These are phyloP conservation scores for Cryptosporidium andersoni DNA, from an alignment of 169 alveolate genomes.

Conservation along the genomic window DNA sequence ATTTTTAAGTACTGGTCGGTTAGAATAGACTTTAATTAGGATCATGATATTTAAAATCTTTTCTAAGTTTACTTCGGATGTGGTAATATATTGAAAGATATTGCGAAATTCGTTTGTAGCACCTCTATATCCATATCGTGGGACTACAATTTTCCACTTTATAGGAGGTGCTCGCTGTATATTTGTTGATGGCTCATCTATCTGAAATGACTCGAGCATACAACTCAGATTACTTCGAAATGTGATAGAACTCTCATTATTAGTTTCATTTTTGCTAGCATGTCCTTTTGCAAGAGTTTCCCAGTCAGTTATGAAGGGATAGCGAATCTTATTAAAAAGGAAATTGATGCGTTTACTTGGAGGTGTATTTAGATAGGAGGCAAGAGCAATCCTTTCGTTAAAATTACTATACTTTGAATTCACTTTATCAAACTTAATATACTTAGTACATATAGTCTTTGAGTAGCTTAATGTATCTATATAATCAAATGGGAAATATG, in stretches of 20 bases:
- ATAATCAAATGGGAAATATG: constrained; percentile 50
- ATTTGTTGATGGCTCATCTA: not conserved
- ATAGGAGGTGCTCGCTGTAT: not conserved
- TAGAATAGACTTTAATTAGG: constrained; percentile 25
- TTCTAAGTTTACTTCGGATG: not conserved
- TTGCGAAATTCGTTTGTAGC: constrained; percentile 4
- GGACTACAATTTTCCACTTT: constrained; percentile 15
- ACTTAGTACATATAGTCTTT: constrained; percentile 8
- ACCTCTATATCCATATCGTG: constrained; percentile 51
- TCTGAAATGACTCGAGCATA: not conserved
- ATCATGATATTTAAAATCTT: not conserved
- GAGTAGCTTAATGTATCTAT: constrained; percentile 53
- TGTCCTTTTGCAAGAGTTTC: constrained; percentile 8
- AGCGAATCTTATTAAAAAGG: constrained; percentile 42
- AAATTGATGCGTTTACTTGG: constrained; percentile 46
- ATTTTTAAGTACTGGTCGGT: constrained; percentile 2
- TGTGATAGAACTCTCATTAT: not conserved
- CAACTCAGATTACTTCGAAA: not conserved
- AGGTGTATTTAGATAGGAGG: constrained; percentile 35
- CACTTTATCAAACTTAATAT: not conserved
- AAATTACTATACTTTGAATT: not conserved
- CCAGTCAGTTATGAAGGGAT: constrained; percentile 55
- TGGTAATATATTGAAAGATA: not conserved
- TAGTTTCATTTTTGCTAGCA: not conserved
- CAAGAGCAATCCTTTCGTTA: constrained; percentile 14